Conservation (phyloP, 352 stramenopile genomes). For the Phytophthora sp. region DNA sequence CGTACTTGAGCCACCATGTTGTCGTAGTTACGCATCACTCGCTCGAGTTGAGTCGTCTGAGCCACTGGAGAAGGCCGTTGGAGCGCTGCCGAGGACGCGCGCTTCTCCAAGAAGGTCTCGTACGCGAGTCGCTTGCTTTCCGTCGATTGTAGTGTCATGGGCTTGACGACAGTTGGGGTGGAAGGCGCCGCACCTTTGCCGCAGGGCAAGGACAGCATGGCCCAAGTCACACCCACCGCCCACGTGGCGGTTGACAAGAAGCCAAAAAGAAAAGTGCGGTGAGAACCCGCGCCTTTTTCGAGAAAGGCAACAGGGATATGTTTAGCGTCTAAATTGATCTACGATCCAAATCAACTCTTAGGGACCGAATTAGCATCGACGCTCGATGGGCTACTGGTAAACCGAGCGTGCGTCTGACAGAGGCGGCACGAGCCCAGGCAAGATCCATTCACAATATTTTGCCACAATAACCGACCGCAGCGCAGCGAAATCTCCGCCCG, state of each 20-base stretch:
- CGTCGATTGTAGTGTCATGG: not conserved
- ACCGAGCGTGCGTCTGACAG: no score
- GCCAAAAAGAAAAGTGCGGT: conserved; percentile 25
- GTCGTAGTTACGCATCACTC: conserved; percentile 34
- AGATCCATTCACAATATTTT: conserved; percentile 28
- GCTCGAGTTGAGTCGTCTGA: conserved; percentile 22
- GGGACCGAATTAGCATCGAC: conserved; percentile 26
- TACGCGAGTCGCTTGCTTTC: conserved; percentile 33
- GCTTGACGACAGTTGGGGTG: conserved; percentile 26
- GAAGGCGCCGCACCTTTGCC: conserved; percentile 19
- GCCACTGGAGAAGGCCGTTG: conserved; percentile 2
- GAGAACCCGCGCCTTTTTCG: not conserved
- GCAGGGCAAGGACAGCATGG: conserved; percentile 39
- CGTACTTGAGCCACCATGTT: conserved; percentile 26
- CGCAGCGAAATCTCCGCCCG: conserved; percentile 6
- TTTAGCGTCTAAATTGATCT: not conserved
- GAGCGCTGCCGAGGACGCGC: conserved; percentile 8
- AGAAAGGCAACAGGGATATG: conserved; percentile 23
- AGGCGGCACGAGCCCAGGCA: conserved; percentile 13
- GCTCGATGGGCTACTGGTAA: conserved; percentile 12
- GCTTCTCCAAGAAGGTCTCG: conserved; percentile 43
- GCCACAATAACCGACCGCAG: conserved; percentile 4
- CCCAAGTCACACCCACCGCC: not conserved
- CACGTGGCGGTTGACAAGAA: conserved; percentile 8
- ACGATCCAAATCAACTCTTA: not conserved